These are phyloP conservation scores for Petunia axillaris DNA, from an alignment of 257 asterid genomes.

Conservation along the genomic window DNA sequence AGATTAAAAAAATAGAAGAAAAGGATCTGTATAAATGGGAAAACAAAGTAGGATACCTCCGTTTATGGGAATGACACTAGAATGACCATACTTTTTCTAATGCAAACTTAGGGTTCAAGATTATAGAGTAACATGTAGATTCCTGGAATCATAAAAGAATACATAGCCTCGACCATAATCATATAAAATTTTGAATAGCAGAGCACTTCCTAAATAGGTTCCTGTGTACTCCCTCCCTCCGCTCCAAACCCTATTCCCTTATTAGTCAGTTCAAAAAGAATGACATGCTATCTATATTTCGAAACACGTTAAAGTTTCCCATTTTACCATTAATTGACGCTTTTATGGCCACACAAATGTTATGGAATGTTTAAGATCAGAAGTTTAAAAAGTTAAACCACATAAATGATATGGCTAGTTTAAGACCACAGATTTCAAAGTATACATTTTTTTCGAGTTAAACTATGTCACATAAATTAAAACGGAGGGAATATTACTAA, in stretches of 20 bases:
- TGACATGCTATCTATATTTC: too few relatives aligned
- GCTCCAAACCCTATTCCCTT: too few relatives aligned
- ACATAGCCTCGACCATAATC: slow-evolving; percentile 6
- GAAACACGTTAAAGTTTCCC: too few relatives aligned
- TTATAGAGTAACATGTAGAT: background rate
- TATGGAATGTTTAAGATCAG: too few relatives aligned
- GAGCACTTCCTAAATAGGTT: slow-evolving; percentile 7
- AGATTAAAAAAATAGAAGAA: background rate
- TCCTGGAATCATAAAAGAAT: background rate
- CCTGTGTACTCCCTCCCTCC: background rate
- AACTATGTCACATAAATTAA: too few relatives aligned
- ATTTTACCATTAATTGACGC: too few relatives aligned
- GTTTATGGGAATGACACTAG: background rate
- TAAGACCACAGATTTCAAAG: too few relatives aligned
- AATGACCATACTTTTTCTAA: background rate
- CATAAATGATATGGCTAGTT: too few relatives aligned
- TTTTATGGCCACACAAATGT: too few relatives aligned
- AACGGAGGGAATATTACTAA: background rate
- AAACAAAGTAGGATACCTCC: slow-evolving; percentile 11
- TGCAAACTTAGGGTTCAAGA: background rate
- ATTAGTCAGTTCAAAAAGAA: too few relatives aligned
- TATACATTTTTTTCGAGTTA: too few relatives aligned
- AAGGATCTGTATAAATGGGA: background rate
- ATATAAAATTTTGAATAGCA: background rate
- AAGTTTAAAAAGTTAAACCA: too few relatives aligned